These are phyloP conservation scores for Cladosporium sp. DNA, from an alignment of 2,329 filamentous ascomycete species.

Conservation along the genomic window DNA sequence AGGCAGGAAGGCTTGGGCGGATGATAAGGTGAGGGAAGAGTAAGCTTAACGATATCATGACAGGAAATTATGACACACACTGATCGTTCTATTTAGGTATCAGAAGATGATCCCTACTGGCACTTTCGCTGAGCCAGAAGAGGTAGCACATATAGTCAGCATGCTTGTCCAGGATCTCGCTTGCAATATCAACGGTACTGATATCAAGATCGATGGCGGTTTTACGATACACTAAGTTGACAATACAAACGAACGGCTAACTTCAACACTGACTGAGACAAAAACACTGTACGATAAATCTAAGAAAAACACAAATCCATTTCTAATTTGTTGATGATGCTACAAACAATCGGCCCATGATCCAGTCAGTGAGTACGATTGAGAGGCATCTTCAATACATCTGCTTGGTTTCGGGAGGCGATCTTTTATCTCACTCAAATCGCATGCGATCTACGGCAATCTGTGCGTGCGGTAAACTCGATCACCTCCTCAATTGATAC, in stretches of 20 bases:
- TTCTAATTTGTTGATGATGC: no score
- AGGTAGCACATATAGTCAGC: constrained; percentile 68
- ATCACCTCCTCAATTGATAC: neutral
- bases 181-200: constrained; percentile 35
- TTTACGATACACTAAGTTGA: constrained; percentile 21
- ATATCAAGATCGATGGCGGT: constrained; percentile 34
- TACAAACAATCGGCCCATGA: no score
- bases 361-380: no score
- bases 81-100: constrained; percentile 13
- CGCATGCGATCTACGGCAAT: no score
- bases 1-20: constrained; percentile 36
- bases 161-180: constrained; percentile 33
- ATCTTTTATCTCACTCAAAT: no score
- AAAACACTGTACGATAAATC: no score
- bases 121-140: constrained; percentile 30
- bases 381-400: no score
- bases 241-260: no score
- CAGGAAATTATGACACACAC: neutral
- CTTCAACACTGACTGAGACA: no score
- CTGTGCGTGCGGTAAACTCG: no score
- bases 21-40: constrained; percentile 22
- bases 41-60: neutral
- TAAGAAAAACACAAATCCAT: no score
- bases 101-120: constrained; percentile 26
- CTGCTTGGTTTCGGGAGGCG: no score